phyloP scores from a whole-genome alignment of 2,329 filamentous ascomycete genomes.

The Cladosporium sp. region DNA sequence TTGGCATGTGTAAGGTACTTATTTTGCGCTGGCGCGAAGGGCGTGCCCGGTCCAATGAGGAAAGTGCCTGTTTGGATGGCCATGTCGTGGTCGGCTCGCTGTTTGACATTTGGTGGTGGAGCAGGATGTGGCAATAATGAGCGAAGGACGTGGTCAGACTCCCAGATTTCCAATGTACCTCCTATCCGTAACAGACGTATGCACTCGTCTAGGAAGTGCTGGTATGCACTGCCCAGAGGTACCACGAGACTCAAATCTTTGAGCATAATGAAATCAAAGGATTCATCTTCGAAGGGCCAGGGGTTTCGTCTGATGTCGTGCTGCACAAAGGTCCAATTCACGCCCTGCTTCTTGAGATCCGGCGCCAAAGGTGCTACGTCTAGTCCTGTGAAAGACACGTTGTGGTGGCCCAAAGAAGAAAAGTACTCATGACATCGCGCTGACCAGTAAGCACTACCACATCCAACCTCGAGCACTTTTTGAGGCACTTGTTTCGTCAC shows the following conservation, averaged over 20 bases:
- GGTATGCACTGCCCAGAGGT: constrained; percentile 52
- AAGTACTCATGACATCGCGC: constrained; percentile 81
- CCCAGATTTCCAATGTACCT: constrained; percentile 83
- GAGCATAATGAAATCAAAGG: constrained; percentile 84
- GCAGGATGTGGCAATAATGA: constrained; percentile 76
- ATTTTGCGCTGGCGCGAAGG: constrained; percentile 76
- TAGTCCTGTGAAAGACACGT: constrained; percentile 75
- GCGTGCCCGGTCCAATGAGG: constrained; percentile 75
- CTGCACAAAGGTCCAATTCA: constrained; percentile 85
- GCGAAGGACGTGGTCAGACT: constrained; percentile 77
- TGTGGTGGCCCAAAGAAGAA: constrained; percentile 60
- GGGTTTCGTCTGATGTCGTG: constrained; percentile 75
- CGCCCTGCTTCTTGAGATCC: constrained; percentile 63
- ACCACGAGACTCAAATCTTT: constrained; percentile 77
- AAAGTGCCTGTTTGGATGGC: constrained; percentile 74
- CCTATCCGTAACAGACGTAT: constrained; percentile 72
- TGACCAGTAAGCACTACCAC: constrained; percentile 86
- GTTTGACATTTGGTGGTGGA: constrained; percentile 51
- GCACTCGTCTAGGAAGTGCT: constrained; percentile 64
- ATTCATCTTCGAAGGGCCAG: constrained; percentile 71
- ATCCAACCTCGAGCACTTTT: constrained; percentile 80
- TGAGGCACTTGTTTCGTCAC: constrained; percentile 65
- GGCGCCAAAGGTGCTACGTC: constrained; percentile 73
- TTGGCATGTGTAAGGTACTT: constrained; percentile 80
- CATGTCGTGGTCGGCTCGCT: constrained; percentile 59